Evolutionary conservation across 1,284 basidiomycete genomes (phyloP).

Genomic region (Heterobasidion annosum): DNA sequence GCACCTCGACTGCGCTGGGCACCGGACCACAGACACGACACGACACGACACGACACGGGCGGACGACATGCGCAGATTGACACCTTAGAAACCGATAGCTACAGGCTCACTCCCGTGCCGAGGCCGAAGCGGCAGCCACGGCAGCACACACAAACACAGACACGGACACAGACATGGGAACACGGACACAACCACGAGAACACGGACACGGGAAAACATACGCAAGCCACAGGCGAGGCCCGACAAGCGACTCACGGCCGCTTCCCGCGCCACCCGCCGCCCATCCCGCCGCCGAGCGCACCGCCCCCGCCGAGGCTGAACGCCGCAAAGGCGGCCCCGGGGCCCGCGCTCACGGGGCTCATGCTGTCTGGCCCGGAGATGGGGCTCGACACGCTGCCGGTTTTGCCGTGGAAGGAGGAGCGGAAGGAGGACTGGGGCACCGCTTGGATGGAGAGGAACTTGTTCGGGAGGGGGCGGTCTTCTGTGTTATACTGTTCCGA

Average conservation of each 20-base stretch:
- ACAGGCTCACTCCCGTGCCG: background rate
- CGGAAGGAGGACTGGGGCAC: conserved; percentile 57
- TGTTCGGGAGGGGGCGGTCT: conserved; percentile 67
- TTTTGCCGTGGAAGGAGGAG: conserved; percentile 40
- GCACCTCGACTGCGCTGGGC: too few relatives aligned
- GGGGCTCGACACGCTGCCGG: conserved; percentile 18
- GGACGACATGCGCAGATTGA: background rate
- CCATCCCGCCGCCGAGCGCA: conserved; percentile 1
- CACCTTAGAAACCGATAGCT: background rate
- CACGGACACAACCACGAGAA: background rate
- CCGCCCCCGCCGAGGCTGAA: conserved; percentile 22
- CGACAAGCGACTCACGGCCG: background rate
- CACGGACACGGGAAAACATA: background rate
- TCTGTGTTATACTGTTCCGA: conserved; percentile 65
- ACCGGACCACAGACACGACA: too few relatives aligned
- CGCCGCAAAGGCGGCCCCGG: conserved; percentile 23
- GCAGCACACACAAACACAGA: too few relatives aligned
- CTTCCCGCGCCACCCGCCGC: background rate
- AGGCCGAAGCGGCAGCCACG: too few relatives aligned
- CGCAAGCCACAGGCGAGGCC: background rate
- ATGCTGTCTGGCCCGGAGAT: conserved; percentile 20
- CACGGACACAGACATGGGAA: too few relatives aligned
- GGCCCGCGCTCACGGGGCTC: conserved; percentile 10
- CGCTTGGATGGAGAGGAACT: conserved; percentile 71
- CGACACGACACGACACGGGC: too few relatives aligned